Percentiles rank a stretch among this genome's conserved stretches.
These are phyloP conservation scores for Arachnomyces sp. DNA, from an alignment of 2,329 filamentous ascomycete genomes.

Conservation along the genomic window DNA sequence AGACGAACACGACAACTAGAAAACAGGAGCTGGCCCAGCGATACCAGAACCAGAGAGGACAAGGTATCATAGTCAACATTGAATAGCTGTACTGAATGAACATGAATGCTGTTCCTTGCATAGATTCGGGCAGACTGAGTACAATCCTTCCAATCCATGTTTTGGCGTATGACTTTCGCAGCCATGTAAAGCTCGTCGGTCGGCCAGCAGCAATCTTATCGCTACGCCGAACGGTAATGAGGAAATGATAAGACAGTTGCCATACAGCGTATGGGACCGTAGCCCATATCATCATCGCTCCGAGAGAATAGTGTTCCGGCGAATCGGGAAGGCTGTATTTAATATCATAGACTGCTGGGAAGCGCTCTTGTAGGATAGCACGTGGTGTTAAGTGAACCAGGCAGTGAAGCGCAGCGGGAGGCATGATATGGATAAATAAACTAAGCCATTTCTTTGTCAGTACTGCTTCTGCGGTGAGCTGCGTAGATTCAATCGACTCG, in stretches of 20 bases:
- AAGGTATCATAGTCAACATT: conserved; percentile 86
- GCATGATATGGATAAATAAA: conserved; percentile 99
- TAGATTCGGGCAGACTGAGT: conserved; percentile 61
- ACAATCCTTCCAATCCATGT: conserved; percentile 83
- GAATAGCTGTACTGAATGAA: conserved; percentile 89
- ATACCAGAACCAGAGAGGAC: conserved; percentile 90
- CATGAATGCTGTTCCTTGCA: conserved; percentile 94
- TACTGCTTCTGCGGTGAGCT: too few relatives aligned
- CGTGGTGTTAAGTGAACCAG: conserved; percentile 73
- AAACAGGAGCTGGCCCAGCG: conserved; percentile 71
- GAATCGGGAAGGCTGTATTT: conserved; percentile 62
- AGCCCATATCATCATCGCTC: conserved; percentile 89
- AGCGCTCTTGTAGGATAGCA: conserved; percentile 59
- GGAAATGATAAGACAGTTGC: conserved; percentile 87
- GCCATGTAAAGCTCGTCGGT: conserved; percentile 95
- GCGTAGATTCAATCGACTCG: not conserved
- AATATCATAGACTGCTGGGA: conserved; percentile 80
- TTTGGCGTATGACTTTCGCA: conserved; percentile 83
- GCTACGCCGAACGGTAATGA: conserved; percentile 89
- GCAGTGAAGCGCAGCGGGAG: conserved; percentile 85
- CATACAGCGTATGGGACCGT: conserved; percentile 87
- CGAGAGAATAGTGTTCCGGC: conserved; percentile 68
- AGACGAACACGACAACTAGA: conserved; percentile 74
- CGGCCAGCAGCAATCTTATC: conserved; percentile 94
- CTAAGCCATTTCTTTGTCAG: conserved; percentile 29